Evolutionary conservation across 169 alveolate genomes (phyloP).

Genomic region (Cryptosporidium parvum): DNA sequence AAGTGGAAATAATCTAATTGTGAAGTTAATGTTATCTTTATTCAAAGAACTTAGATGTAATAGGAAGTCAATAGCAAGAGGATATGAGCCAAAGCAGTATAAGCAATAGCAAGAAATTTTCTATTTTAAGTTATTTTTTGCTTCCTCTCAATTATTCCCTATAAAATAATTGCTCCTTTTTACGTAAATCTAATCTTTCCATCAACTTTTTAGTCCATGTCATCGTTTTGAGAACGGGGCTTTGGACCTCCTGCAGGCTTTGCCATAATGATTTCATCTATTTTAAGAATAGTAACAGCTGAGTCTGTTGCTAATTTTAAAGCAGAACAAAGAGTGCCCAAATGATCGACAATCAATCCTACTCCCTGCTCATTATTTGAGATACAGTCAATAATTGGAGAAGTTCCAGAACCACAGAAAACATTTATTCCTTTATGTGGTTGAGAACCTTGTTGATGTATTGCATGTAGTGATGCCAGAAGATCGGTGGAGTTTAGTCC

Average conservation of each 20-base stretch:
- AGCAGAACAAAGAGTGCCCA: slow-evolving; percentile 95
- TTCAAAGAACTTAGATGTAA: background rate
- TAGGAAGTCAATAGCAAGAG: background rate
- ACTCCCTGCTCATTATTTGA: slow-evolving; percentile 30
- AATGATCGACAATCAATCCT: slow-evolving; percentile 90
- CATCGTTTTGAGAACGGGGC: slow-evolving; percentile 87
- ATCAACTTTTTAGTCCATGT: slow-evolving; percentile 49
- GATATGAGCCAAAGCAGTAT: background rate
- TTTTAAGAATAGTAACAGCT: slow-evolving; percentile 95
- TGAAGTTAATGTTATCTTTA: background rate
- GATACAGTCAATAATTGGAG: slow-evolving; percentile 56
- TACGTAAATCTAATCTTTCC: background rate
- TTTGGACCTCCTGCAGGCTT: slow-evolving; percentile 99
- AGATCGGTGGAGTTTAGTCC: slow-evolving; percentile 91
- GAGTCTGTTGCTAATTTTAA: slow-evolving; percentile 96
- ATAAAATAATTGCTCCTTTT: background rate
- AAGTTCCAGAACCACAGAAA: slow-evolving; percentile 17
- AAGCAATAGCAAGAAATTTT: background rate
- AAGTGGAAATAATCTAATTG: background rate
- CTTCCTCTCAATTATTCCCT: background rate
- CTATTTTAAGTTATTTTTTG: background rate
- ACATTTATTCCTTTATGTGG: slow-evolving; percentile 64
- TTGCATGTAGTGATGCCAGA: slow-evolving; percentile 42
- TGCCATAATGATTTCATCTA: slow-evolving; percentile 98
- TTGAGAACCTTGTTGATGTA: slow-evolving; percentile 68